A percentile compares a stretch with the other conserved stretches of the same genome.
These are phyloP conservation scores for Sutorius eximius DNA, from an alignment of 1,284 basidiomycete species.

Conservation along the genomic window DNA sequence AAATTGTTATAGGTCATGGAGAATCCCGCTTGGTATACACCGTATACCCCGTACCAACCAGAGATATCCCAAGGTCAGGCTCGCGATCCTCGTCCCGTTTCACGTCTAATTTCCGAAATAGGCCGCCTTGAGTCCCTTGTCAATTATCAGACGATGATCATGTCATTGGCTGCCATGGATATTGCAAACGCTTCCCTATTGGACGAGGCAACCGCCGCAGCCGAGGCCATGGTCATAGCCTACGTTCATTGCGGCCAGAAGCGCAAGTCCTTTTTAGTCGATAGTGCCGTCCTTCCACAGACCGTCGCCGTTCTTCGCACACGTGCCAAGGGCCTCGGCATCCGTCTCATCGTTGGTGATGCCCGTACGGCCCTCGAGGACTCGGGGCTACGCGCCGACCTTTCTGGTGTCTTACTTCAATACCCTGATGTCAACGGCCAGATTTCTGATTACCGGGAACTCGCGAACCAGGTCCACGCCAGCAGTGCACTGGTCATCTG, in stretches of 20 bases:
- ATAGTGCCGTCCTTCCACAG: constrained; percentile 80
- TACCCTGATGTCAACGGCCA: constrained; percentile 91
- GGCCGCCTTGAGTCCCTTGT: constrained; percentile 94
- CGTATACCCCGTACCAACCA: constrained; percentile 93
- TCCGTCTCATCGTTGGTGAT: constrained; percentile 74
- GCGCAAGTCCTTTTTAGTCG: constrained; percentile 84
- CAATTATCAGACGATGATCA: constrained; percentile 97
- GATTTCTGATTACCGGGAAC: constrained; percentile 72
- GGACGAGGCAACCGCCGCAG: constrained; percentile 91
- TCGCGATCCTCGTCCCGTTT: constrained; percentile 7
- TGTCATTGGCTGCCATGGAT: constrained; percentile 91
- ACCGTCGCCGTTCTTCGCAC: constrained; percentile 85
- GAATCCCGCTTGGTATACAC: constrained; percentile 98
- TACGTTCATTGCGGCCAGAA: constrained; percentile 66
- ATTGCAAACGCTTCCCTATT: constrained; percentile 93
- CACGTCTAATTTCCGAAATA: constrained; percentile 33
- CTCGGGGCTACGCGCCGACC: constrained; percentile 55
- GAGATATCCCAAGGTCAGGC: constrained; percentile 86
- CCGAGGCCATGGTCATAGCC: constrained; percentile 90
- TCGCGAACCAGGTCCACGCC: constrained; percentile 75
- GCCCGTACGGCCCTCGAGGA: constrained; percentile 53
- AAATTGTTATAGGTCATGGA: constrained; percentile 73
- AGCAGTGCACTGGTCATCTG: constrained; percentile 79
- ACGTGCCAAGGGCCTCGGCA: constrained; percentile 88
- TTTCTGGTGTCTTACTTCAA: constrained; percentile 89